A percentile compares a stretch with the other conserved stretches of the same genome.
Conservation (phyloP, 352 stramenopile species). For the Globisporangium cystogenes region DNA sequence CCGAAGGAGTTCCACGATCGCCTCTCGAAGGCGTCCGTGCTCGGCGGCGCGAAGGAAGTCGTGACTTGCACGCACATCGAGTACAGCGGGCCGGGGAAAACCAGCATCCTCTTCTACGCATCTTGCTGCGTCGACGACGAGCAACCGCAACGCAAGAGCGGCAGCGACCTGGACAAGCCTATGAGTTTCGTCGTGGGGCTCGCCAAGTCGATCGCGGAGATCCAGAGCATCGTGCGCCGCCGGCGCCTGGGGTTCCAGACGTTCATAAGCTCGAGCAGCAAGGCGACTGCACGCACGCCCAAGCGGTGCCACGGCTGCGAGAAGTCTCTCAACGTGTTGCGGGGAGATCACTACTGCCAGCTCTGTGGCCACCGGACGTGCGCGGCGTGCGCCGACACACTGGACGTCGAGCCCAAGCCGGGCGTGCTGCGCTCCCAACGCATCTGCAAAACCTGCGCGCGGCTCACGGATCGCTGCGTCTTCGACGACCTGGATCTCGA, state of each 20-base stretch:
- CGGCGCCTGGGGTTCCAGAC: slow-evolving; percentile 27
- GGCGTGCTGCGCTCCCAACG: slow-evolving; percentile 17
- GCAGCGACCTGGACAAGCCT: slow-evolving; percentile 15
- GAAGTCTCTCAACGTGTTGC: slow-evolving; percentile 24
- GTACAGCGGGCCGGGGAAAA: slow-evolving; percentile 14
- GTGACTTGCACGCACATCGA: slow-evolving; percentile 20
- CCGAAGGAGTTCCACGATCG: slow-evolving; percentile 54
- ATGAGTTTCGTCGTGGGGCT: slow-evolving; percentile 17
- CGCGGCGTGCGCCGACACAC: slow-evolving; percentile 12
- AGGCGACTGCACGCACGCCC: slow-evolving; percentile 8
- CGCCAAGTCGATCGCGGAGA: slow-evolving; percentile 13
- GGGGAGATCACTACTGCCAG: slow-evolving; percentile 23
- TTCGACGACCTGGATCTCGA: slow-evolving; percentile 24
- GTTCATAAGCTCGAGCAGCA: slow-evolving; percentile 23
- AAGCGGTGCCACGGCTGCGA: slow-evolving; percentile 26
- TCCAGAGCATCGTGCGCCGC: slow-evolving; percentile 18
- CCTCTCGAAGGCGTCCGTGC: slow-evolving; percentile 18
- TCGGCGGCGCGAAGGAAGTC: slow-evolving; percentile 26
- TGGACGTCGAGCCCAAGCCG: slow-evolving; percentile 18
- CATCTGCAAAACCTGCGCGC: slow-evolving; percentile 22
- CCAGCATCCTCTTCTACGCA: slow-evolving; percentile 22
- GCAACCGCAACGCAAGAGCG: not conserved
- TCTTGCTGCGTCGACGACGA: slow-evolving; percentile 27
- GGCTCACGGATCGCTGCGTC: slow-evolving; percentile 19
- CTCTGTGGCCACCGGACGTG: slow-evolving; percentile 36